Conservation (phyloP, 2,329 filamentous ascomycete genomes). For the Xylariaceae sp. region DNA sequence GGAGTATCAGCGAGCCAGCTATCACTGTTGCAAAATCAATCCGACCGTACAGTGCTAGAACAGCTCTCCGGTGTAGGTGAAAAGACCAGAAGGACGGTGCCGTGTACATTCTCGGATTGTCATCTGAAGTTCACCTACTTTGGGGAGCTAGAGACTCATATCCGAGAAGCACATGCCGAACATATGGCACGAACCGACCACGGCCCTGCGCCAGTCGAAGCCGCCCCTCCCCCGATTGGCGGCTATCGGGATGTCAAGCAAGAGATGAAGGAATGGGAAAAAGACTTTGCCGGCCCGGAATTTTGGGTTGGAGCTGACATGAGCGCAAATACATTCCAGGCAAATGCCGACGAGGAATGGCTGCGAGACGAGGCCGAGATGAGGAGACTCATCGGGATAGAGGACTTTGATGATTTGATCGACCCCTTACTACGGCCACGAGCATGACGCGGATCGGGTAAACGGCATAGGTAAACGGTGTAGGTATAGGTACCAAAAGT, state of each 20-base stretch:
- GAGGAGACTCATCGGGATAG: slow-evolving; percentile 30
- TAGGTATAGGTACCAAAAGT: slow-evolving; percentile 10
- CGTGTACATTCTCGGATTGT: slow-evolving; percentile 40
- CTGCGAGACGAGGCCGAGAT: slow-evolving; percentile 41
- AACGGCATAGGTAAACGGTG: slow-evolving; percentile 9
- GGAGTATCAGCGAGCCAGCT: slow-evolving; percentile 2
- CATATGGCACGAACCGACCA: slow-evolving; percentile 19
- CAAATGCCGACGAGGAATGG: slow-evolving; percentile 37
- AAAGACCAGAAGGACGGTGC: slow-evolving; percentile 38
- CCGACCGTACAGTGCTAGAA: slow-evolving; percentile 34
- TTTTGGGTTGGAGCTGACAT: slow-evolving; percentile 30
- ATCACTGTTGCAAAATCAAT: slow-evolving; percentile 16
- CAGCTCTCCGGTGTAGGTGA: slow-evolving; percentile 38
- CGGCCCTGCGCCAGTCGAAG: slow-evolving; percentile 2
- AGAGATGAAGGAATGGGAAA: slow-evolving; percentile 11
- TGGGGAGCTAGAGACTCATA: slow-evolving; percentile 44
- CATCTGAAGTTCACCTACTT: slow-evolving; percentile 43
- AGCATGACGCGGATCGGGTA: not conserved
- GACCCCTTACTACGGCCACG: slow-evolving; percentile 20
- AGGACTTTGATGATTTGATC: slow-evolving; percentile 21
- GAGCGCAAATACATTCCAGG: slow-evolving; percentile 23
- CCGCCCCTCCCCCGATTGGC: slow-evolving; percentile 4
- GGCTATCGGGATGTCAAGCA: slow-evolving; percentile 7
- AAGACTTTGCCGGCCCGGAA: slow-evolving; percentile 8
- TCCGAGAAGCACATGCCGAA: slow-evolving; percentile 29